Evolutionary conservation across 2,329 filamentous ascomycete species (phyloP), one percentile per base, ranked within the genome.

Genomic region (Fusarium gaditjirri): DNA sequence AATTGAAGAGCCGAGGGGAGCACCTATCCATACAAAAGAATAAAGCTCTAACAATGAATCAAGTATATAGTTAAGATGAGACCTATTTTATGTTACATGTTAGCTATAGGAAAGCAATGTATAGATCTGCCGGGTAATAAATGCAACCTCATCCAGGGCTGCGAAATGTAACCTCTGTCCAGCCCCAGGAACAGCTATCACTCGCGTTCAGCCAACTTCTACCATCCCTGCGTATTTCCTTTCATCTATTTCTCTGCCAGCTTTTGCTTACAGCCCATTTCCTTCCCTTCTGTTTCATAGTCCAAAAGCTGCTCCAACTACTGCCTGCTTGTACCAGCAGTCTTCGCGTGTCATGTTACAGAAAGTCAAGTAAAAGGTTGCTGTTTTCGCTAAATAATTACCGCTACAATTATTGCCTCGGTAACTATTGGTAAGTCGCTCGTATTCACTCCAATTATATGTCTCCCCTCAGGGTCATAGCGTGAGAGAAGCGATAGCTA

Each of bases 181-280:
- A 10, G 14, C 14, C 5, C 8, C 8, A 11, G 1, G 1, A 10
- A 25, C 10, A 10, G 6, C 12, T 6, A 43, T 25, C 16, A 5
- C 4, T 2, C 3, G 9, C 9, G 13, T 41, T 14, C 5, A 41
- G 1, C 6, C 14, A 17, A n/a, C 41, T 42, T 42, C n/a, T 3
- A 25, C 3, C 9, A 42, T 12, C 17, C n/a, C n/a, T 23, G 6
- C 9, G 8, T 25, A 25, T 25, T 25, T 43, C 5, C 7, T 25
- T 25, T 14, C 16, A 23, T 11, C 14, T 25, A 0, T 25, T 25
- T 42, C 6, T 43, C n/a, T 12, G 4, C 16, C 5, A 43, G 14
- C 14, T 17, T 42, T 23, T 42, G 6, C n/a, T 42, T 23, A 29
- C 2, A 35, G 8, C 14, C 5, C 2, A 17, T 17, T 10, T 2